phyloP scores from a whole-genome alignment of 73 alveolate species.

The Paramecium bursaria region DNA sequence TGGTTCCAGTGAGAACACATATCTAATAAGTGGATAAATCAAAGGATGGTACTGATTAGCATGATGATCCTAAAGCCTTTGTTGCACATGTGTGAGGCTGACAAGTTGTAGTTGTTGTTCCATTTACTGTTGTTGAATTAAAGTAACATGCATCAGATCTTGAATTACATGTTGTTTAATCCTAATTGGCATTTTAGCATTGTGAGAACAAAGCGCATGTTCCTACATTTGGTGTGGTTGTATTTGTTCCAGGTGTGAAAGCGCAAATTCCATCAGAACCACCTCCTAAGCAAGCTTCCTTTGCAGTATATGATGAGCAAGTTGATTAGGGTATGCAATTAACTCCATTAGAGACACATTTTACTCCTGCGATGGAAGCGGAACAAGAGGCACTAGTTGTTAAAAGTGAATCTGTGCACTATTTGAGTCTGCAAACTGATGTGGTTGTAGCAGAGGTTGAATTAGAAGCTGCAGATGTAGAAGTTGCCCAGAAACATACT shows the following conservation, averaged over 20 bases:
- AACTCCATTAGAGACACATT: conserved; percentile 54
- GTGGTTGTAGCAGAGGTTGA: no score
- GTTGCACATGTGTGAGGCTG: conserved; percentile 29
- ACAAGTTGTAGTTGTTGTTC: no score
- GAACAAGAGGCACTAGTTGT: conserved; percentile 5
- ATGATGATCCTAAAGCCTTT: background rate
- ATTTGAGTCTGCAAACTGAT: background rate
- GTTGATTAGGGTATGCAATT: background rate
- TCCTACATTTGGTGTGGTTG: background rate
- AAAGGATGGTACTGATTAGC: no score
- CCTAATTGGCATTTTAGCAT: conserved; percentile 39
- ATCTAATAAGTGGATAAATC: no score
- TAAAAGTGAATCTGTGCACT: background rate
- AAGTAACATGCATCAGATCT: background rate
- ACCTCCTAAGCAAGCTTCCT: conserved; percentile 32
- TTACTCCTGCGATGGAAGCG: background rate
- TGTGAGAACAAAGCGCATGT: conserved; percentile 20
- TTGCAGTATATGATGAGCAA: conserved; percentile 13
- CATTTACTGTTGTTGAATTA: no score
- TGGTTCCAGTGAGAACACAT: no score
- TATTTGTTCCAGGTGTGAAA: conserved; percentile 24
- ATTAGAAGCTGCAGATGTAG: no score
- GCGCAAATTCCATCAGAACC: conserved; percentile 49
- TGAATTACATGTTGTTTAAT: conserved; percentile 10
- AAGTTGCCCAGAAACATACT: conserved; percentile 37